phyloP scores from a whole-genome alignment of 345 rosid species.

The Heritiera fomes region DNA sequence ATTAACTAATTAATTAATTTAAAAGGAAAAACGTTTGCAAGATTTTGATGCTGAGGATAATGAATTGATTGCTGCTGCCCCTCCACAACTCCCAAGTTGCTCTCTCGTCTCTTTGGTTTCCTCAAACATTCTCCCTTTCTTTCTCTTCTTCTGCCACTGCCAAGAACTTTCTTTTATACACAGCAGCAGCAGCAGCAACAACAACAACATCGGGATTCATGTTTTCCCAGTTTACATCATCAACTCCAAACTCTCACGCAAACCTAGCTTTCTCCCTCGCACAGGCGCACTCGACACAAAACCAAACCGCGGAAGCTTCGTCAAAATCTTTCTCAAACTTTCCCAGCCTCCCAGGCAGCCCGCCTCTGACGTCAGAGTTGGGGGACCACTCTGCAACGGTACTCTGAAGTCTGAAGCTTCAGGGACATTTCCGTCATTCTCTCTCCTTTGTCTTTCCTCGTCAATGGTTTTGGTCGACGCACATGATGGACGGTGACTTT shows the following conservation, averaged over 20 bases:
- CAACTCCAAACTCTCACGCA: constrained; percentile 2
- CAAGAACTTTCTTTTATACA: neutral
- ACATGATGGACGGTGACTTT: neutral
- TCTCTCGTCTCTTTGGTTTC: neutral
- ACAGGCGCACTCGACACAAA: neutral
- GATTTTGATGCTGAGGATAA: too few relatives aligned
- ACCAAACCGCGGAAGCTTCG: neutral
- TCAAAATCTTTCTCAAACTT: too few relatives aligned
- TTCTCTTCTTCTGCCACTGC: neutral
- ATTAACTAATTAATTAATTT: too few relatives aligned
- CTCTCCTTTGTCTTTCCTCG: neutral
- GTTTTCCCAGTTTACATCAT: neutral
- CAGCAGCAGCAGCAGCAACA: too few relatives aligned
- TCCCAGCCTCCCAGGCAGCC: too few relatives aligned
- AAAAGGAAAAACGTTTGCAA: too few relatives aligned
- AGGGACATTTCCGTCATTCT: neutral
- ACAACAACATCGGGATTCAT: neutral
- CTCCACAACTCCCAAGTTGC: too few relatives aligned
- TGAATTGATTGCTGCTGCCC: too few relatives aligned
- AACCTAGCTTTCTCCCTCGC: neutral
- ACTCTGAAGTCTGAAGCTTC: neutral
- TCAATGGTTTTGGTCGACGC: neutral
- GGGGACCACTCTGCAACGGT: neutral
- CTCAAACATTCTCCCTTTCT: neutral
- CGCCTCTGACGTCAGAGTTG: neutral